Evolutionary conservation across 768 basidiomycete genomes (phyloP), one percentile per base, ranked within the genome.

Genomic region (Suillus hirtellus): DNA sequence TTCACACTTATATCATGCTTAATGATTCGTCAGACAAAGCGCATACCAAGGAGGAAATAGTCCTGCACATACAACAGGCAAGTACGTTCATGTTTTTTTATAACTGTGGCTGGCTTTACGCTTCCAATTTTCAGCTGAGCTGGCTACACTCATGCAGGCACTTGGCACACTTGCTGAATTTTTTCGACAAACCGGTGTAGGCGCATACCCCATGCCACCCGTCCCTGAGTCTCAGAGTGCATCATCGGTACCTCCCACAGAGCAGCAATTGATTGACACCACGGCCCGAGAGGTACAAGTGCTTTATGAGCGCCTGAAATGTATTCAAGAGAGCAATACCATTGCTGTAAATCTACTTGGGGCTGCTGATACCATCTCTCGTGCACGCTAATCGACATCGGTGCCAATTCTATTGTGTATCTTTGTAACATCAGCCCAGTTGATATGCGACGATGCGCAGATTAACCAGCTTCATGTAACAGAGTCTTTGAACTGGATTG

Each of bases 111-210:
- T 40, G 53, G 17, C 38, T 27, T 40, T 40, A 58, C 37, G 21
- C 35, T 56, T 24, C 17, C 17, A 27, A 6, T n/a, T 34, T 65
- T 1, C 65, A 86, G 87, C 79, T 31, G 78, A 86, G 64, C 71
- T 88, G 58, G 71, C 71, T 0, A 72, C 81, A 0, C 79, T 89
- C n/a, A 83, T 83, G 60, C 82, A 86, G 66, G 76, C 79, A 17
- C 65, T 88, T 1, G 75, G 79, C 14, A 60, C 74, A 1, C 76
- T 88, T 12, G 73, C 78, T 5, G 82, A 87, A 11, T 65, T 81
- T 38, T 75, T 90, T 65, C 79, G 82, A 2, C 79, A 84, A 59
- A 82, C 84, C 0, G 89, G 89, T n/a, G 81, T 90, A 19, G 89
- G 89, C 2, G 88, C 86, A 1, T 79, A 88, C 54, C 88, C 89